These are phyloP conservation scores for Candida quercuum DNA, from an alignment of 805 yeast species.

Conservation along the genomic window DNA sequence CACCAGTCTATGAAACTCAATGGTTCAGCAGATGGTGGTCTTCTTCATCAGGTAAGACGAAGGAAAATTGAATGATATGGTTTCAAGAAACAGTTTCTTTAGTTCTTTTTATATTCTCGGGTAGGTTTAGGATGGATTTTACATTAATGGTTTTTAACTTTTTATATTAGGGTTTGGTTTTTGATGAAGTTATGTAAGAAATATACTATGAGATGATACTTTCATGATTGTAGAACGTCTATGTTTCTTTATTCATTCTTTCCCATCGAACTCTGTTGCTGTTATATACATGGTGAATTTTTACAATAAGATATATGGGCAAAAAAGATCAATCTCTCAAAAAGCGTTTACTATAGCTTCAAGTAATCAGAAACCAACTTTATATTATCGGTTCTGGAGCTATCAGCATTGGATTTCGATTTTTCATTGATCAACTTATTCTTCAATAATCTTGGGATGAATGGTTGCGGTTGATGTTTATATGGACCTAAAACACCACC, in stretches of 20 bases:
- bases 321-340: too few relatives aligned
- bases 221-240: too few relatives aligned
- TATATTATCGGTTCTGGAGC: slow-evolving; percentile 13
- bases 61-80: slow-evolving; percentile 3
- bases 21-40: slow-evolving; percentile 15
- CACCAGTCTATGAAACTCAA: not conserved
- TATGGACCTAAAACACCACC: slow-evolving; percentile 61
- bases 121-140: not conserved
- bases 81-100: too few relatives aligned
- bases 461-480: slow-evolving; percentile 59
- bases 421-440: slow-evolving; percentile 43
- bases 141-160: too few relatives aligned
- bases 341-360: slow-evolving; percentile 7
- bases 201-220: too few relatives aligned
- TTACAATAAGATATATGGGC: too few relatives aligned
- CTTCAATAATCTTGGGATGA: slow-evolving; percentile 45
- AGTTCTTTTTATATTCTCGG: not conserved
- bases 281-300: too few relatives aligned
- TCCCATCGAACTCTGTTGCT: too few relatives aligned
- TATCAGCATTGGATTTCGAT: slow-evolving; percentile 18
- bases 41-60: not conserved
- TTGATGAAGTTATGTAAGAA: too few relatives aligned
- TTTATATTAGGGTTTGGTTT: too few relatives aligned
- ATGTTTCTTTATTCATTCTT: too few relatives aligned
- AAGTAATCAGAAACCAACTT: slow-evolving; percentile 19